Evolutionary conservation across 768 basidiomycete genomes (phyloP).

Genomic region (Hebeloma cylindrosporum): DNA sequence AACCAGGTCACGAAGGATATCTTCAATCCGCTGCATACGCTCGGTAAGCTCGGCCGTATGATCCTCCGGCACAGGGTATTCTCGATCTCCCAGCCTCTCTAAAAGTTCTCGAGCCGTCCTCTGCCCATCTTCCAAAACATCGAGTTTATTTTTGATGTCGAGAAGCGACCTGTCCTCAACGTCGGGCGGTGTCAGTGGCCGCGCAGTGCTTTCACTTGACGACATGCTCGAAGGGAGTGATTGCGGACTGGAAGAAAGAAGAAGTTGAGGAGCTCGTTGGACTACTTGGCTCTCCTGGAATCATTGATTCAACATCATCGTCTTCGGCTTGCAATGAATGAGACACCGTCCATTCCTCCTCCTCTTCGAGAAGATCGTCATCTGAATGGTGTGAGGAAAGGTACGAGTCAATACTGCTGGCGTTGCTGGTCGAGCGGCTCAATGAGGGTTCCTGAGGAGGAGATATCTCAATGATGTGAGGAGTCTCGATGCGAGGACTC

Average conservation of each 20-base stretch:
- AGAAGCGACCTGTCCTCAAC: constrained; percentile 45
- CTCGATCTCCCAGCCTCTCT: constrained; percentile 57
- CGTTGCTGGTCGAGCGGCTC: constrained; percentile 40
- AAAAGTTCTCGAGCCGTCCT: constrained; percentile 56
- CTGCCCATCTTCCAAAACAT: constrained; percentile 65
- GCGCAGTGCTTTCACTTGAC: constrained; percentile 34
- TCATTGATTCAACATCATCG: too few relatives aligned
- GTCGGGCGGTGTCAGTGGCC: constrained; percentile 36
- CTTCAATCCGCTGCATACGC: constrained; percentile 47
- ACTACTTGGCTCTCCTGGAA: too few relatives aligned
- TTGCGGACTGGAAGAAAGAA: constrained; percentile 2
- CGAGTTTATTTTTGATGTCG: constrained; percentile 57
- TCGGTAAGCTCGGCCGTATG: constrained; percentile 40
- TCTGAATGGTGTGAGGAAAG: constrained; percentile 73
- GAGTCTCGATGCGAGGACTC: too few relatives aligned
- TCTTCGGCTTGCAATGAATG: too few relatives aligned
- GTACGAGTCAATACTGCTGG: constrained; percentile 42
- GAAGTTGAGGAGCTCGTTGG: constrained; percentile 12
- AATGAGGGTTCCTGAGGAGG: constrained; percentile 31
- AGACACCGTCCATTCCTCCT: constrained; percentile 18
- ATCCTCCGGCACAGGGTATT: constrained; percentile 35
- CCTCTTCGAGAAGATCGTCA: constrained; percentile 48
- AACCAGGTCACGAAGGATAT: constrained; percentile 40
- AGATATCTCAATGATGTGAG: constrained; percentile 9
- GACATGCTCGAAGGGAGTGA: constrained; percentile 20